phyloP scores from a whole-genome alignment of 2,329 filamentous ascomycete genomes.

The Hymenoscyphus salicellus region DNA sequence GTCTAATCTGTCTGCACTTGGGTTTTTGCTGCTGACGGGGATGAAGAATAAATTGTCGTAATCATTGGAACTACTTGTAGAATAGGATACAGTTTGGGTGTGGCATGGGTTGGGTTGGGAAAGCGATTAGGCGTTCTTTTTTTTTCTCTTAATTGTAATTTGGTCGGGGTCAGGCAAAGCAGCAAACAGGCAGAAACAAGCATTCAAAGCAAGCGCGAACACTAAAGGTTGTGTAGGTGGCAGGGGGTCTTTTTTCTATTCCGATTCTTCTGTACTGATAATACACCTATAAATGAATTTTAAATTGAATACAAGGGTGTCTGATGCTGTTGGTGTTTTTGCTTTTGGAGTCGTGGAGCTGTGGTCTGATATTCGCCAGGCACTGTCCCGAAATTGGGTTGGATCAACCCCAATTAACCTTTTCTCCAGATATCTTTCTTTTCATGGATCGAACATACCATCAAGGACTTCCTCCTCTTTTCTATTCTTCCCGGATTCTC shows the following conservation, averaged over 20 bases:
- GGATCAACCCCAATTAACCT: too few species aligned
- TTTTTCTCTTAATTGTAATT: not conserved
- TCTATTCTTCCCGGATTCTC: too few species aligned
- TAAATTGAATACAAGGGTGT: too few species aligned
- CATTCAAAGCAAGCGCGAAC: not conserved
- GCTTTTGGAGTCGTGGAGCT: too few species aligned
- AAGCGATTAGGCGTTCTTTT: not conserved
- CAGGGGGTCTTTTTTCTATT: not conserved
- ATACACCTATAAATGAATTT: not conserved
- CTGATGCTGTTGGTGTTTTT: too few species aligned
- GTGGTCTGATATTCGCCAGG: too few species aligned
- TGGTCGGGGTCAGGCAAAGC: not conserved
- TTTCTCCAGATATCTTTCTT: too few species aligned
- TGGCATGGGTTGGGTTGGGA: not conserved
- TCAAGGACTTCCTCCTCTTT: too few species aligned
- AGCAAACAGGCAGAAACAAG: not conserved
- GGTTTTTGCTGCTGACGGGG: not conserved
- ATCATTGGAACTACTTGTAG: not conserved
- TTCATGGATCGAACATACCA: too few species aligned
- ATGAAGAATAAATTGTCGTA: not conserved
- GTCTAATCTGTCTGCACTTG: conserved; percentile 3
- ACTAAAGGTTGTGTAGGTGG: not conserved
- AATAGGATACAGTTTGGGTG: not conserved
- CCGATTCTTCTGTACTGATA: not conserved
- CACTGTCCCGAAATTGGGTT: too few species aligned